phyloP scores from a whole-genome alignment of 75 land plant species.

The Sequoia sempervirens region DNA sequence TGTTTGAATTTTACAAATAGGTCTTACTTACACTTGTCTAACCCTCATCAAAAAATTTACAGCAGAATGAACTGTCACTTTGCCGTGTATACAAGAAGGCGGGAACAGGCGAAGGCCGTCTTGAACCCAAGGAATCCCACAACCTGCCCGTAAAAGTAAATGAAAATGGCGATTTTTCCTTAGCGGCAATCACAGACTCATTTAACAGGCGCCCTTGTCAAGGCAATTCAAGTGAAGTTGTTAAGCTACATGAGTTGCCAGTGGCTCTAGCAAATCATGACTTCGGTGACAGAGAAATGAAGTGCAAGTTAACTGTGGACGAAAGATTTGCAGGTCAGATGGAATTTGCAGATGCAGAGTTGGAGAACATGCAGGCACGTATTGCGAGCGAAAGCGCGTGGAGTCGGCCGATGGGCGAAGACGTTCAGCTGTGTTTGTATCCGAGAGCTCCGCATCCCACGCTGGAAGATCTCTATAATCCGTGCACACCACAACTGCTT shows the following conservation, averaged over 20 bases:
- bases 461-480: neutral
- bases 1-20: neutral
- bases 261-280: neutral
- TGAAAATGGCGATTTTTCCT: neutral
- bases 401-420: neutral
- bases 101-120: slow-evolving; percentile 45
- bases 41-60: slow-evolving; percentile 1
- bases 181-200: neutral
- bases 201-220: neutral
- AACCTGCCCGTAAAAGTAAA: neutral
- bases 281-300: neutral
- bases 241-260: neutral
- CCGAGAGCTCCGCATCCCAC: neutral
- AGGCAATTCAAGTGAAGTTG: neutral
- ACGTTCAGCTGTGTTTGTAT: neutral
- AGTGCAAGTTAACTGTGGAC: neutral
- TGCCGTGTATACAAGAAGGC: slow-evolving; percentile 80
- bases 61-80: slow-evolving; percentile 78
- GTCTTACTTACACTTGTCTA: neutral
- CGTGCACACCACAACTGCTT: neutral
- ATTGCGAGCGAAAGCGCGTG: neutral
- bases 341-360: neutral
- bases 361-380: slow-evolving; percentile 1
- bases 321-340: neutral
- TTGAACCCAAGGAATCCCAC: neutral